A percentile compares a stretch with the other conserved stretches of the same genome.
These are phyloP conservation scores for Tardiomyces depauwii DNA, from an alignment of 1,139 yeast genomes.

Conservation along the genomic window DNA sequence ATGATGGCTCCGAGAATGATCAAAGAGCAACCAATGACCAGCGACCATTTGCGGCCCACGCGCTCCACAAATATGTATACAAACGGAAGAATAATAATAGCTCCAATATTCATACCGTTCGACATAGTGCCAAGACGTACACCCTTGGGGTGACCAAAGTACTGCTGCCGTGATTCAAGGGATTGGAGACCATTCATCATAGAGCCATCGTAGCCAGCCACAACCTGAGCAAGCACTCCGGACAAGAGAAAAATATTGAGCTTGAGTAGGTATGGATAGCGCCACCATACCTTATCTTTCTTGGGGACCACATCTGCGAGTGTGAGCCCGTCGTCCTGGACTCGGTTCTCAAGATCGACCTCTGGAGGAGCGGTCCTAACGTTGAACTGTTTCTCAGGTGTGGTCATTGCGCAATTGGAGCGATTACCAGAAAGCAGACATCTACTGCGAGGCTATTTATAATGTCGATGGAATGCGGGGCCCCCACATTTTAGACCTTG, in stretches of 20 bases:
- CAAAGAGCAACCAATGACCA: conserved; percentile 29
- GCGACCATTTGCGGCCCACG: conserved; percentile 31
- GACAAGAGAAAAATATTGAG: conserved; percentile 29
- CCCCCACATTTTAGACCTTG: too few species aligned
- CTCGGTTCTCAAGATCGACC: too few species aligned
- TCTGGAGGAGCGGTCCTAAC: too few species aligned
- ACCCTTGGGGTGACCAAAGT: conserved; percentile 32
- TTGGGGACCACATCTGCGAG: conserved; percentile 17
- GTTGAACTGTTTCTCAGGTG: too few species aligned
- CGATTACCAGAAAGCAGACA: too few species aligned
- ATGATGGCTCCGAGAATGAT: conserved; percentile 13
- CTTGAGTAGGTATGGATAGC: conserved; percentile 26
- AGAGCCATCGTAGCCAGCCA: conserved; percentile 42
- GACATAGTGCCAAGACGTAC: conserved; percentile 34
- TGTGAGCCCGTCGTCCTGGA: background rate
- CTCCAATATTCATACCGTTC: conserved; percentile 45
- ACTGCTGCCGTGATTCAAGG: conserved; percentile 25
- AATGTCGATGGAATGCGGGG: too few species aligned
- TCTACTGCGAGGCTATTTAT: too few species aligned
- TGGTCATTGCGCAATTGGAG: too few species aligned
- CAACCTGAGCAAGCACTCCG: conserved; percentile 30
- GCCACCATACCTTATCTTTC: conserved; percentile 23
- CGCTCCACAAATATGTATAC: conserved; percentile 31
- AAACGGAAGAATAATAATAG: conserved; percentile 14
- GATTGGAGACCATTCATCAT: conserved; percentile 41